A percentile compares a stretch with the other conserved stretches of the same genome.
Conservation (phyloP, 2,329 filamentous ascomycete species). For the Scedosporium apiospermum region DNA sequence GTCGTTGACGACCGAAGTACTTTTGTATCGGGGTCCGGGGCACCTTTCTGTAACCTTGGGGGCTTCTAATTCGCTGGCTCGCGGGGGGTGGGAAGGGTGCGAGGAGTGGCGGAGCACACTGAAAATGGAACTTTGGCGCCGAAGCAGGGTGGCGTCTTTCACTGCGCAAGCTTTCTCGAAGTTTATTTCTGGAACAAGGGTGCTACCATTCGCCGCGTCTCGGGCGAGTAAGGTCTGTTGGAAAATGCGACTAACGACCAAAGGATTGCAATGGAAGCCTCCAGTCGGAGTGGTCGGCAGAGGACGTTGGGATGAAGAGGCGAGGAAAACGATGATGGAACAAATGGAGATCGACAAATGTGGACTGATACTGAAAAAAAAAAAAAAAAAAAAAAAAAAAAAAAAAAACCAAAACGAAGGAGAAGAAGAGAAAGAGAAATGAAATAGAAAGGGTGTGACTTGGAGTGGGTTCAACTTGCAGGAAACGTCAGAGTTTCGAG, state of each 20-base stretch:
- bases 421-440: background rate
- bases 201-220: no score
- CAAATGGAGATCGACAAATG: background rate
- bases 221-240: no score
- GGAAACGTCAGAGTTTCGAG: slow-evolving; percentile 5
- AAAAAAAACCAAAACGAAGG: background rate
- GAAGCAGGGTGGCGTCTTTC: background rate
- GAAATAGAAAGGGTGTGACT: slow-evolving; percentile 9
- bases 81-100: background rate
- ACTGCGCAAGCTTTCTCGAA: background rate
- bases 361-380: background rate
- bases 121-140: background rate
- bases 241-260: no score
- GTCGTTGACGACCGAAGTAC: background rate
- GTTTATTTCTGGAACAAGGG: background rate
- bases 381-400: background rate
- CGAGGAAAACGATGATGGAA: background rate
- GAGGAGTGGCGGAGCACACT: background rate
- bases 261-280: background rate
- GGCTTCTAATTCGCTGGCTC: slow-evolving; percentile 1
- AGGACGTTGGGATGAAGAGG: background rate
- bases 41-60: background rate
- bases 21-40: background rate
- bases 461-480: slow-evolving; percentile 1
- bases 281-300: no score